Evolutionary conservation across 179 eudicot species (phyloP), one percentile per base, ranked within the genome.

Genomic region (Pouteria campechiana): DNA sequence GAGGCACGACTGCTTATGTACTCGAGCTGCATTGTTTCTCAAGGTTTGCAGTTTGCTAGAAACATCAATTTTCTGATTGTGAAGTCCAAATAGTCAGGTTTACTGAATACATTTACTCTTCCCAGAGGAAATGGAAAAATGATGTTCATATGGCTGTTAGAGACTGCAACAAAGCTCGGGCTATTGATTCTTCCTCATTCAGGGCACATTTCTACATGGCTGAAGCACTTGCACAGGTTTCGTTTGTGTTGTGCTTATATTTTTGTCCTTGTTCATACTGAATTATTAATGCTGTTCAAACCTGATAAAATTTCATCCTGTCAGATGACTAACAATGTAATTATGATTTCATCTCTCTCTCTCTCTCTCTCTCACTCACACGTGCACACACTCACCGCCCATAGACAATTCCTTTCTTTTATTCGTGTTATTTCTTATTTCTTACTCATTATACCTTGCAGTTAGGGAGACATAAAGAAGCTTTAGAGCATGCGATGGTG

Each of bases 51-150:
- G n/a, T n/a, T 13, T 5, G 40, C 10, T 23, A 47, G 44, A 41
- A 28, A 17, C 23, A 19, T 16, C 18, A 0, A 19, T 31, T 37
- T 30, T 25, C 14, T 1, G 31, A 4, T 2, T 43, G 36, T 7
- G 6, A 37, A 36, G 12, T 37, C 17, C 34, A 30, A n/a, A 34
- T 34, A 17, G 12, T 27, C 53, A 16, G 57, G 49, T 49, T 52
- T 14, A 34, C 32, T 14, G 25, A 20, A 52, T 13, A 25, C 7
- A 33, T 58, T 44, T 25, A 24, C 37, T 23, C 55, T 44, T 48
- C 25, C 17, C 83, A 90, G 98, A 53, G 94, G 46, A 71, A 77
- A 54, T 90, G 98, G 94, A 90, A 82, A 71, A 90, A 75, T 73
- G 98, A 90, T 55, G 71, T 81, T 53, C 72, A 73, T 60, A 68